Conservation (phyloP, 306 rosid species). For the Coriaria nepalensis region DNA sequence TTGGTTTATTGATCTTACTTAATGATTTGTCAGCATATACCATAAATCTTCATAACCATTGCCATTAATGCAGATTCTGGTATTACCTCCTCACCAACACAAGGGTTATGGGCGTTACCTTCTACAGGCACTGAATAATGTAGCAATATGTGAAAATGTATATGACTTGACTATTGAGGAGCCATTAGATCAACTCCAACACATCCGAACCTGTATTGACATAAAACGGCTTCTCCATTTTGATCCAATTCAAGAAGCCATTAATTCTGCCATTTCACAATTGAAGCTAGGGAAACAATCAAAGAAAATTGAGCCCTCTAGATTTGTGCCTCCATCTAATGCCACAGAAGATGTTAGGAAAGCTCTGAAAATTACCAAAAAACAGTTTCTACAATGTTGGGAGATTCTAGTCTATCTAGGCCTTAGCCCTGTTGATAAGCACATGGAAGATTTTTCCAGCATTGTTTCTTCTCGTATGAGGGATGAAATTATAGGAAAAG, state of each 20-base stretch:
- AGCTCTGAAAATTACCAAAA: conserved; percentile 63
- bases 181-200: conserved; percentile 72
- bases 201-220: conserved; percentile 67
- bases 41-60: not conserved
- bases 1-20: not conserved
- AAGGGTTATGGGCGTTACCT: conserved; percentile 80
- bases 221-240: conserved; percentile 42
- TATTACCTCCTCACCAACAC: conserved; percentile 76
- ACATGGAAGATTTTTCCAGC: conserved; percentile 50
- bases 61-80: conserved; percentile 38
- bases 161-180: conserved; percentile 81
- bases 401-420: conserved; percentile 70
- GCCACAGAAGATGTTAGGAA: conserved; percentile 45
- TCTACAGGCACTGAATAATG: conserved; percentile 52
- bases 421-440: conserved; percentile 42
- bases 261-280: conserved; percentile 40
- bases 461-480: conserved; percentile 54
- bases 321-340: conserved; percentile 40
- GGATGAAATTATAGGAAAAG: conserved; percentile 71
- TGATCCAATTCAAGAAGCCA: conserved; percentile 37
- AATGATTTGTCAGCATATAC: not conserved
- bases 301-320: conserved; percentile 49
- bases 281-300: conserved; percentile 56
- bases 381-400: conserved; percentile 88
- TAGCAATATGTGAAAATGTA: conserved; percentile 59